Evolutionary conservation across 768 basidiomycete genomes (phyloP).

Genomic region (Hemileccinum impolitum): DNA sequence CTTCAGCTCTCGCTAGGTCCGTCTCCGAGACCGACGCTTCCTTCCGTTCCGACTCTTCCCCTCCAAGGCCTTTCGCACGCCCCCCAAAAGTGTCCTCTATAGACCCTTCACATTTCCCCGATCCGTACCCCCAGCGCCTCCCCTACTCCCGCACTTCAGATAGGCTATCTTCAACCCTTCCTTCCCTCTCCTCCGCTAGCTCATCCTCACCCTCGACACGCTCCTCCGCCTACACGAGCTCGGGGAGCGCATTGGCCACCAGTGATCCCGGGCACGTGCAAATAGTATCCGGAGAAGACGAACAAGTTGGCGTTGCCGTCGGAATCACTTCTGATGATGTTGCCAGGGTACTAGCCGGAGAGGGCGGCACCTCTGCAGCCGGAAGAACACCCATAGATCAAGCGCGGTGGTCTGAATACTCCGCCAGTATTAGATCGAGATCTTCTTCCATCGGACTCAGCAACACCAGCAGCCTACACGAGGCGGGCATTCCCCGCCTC

Average conservation of each 20-base stretch:
- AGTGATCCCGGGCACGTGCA: slow-evolving; percentile 65
- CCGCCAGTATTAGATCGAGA: slow-evolving; percentile 60
- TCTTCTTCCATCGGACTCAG: slow-evolving; percentile 63
- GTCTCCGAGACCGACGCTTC: slow-evolving; percentile 40
- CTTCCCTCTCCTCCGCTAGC: slow-evolving; percentile 65
- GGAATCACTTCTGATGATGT: slow-evolving; percentile 67
- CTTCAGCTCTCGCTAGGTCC: slow-evolving; percentile 36
- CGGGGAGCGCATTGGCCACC: slow-evolving; percentile 57
- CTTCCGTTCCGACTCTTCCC: slow-evolving; percentile 35
- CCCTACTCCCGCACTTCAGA: slow-evolving; percentile 40
- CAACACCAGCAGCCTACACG: slow-evolving; percentile 39
- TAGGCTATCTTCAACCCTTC: slow-evolving; percentile 38
- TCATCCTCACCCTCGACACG: slow-evolving; percentile 71
- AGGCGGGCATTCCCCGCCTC: slow-evolving; percentile 42
- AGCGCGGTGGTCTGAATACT: slow-evolving; percentile 73
- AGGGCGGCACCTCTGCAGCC: slow-evolving; percentile 42
- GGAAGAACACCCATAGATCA: slow-evolving; percentile 58
- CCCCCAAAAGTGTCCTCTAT: slow-evolving; percentile 44
- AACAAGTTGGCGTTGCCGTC: slow-evolving; percentile 48
- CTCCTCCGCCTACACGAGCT: slow-evolving; percentile 75
- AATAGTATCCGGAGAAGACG: slow-evolving; percentile 58
- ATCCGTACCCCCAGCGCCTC: slow-evolving; percentile 63
- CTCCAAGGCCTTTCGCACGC: slow-evolving; percentile 37
- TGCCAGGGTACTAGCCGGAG: slow-evolving; percentile 56
- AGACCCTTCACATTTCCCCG: slow-evolving; percentile 68